Evolutionary conservation across 2,329 filamentous ascomycete species (phyloP).

Genomic region (Magnaporthiopsis rhizophila): DNA sequence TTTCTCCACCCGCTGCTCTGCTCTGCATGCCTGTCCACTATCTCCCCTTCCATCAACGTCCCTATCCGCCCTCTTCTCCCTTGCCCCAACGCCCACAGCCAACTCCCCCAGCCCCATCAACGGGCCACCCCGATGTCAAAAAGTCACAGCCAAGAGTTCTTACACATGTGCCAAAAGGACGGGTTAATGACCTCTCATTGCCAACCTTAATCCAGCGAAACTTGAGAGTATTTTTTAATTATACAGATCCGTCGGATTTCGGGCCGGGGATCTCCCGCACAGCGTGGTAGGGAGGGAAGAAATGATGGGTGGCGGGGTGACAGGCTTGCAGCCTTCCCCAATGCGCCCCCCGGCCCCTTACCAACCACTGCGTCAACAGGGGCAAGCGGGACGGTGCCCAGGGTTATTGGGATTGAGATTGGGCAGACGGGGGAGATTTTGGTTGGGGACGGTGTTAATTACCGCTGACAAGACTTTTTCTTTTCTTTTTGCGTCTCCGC

Average conservation of each 20-base stretch:
- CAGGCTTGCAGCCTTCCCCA: background rate
- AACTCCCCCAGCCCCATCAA: background rate
- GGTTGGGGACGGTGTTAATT: background rate
- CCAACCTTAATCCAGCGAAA: constrained; percentile 8
- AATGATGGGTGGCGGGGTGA: background rate
- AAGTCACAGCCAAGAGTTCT: constrained; percentile 9
- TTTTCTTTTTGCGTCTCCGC: background rate
- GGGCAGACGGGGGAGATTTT: background rate
- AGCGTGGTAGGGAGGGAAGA: background rate
- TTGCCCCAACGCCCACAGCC: too few species aligned
- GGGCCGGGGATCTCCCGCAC: too few species aligned
- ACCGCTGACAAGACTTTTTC: background rate
- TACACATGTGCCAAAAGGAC: constrained; percentile 9
- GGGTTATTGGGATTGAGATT: background rate
- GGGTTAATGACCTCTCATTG: constrained; percentile 9
- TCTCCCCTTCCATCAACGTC: background rate
- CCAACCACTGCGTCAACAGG: background rate
- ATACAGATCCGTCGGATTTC: background rate
- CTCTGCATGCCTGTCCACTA: background rate
- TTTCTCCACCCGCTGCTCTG: background rate
- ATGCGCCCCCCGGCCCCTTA: background rate
- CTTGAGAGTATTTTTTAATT: constrained; percentile 1
- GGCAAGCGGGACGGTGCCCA: background rate
- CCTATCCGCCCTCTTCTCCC: background rate
- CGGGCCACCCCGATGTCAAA: background rate